A percentile compares a stretch with the other conserved stretches of the same genome.
Conservation (phyloP, 225 moss, liverwort and hornwort species). For the Asterella californica region DNA sequence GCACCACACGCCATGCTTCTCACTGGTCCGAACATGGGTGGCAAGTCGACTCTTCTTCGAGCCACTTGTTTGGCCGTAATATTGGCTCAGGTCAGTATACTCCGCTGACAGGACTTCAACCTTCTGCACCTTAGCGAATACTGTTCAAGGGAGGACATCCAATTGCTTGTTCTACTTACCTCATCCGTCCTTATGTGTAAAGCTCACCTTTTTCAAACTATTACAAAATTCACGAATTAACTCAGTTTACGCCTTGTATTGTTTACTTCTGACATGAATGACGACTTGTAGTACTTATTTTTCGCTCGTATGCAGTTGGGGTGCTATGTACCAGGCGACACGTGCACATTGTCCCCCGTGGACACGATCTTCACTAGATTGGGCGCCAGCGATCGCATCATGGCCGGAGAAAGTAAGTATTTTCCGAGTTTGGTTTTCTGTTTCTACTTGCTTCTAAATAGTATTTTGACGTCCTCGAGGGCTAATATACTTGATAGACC, state of each 20-base stretch:
- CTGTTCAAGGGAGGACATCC: neutral
- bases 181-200: no score
- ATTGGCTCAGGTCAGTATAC: slow-evolving; percentile 66
- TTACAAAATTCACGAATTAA: neutral
- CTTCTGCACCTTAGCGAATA: neutral
- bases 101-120: neutral
- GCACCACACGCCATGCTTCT: slow-evolving; percentile 71
- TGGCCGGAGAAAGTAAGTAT: slow-evolving; percentile 74
- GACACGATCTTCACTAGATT: slow-evolving; percentile 91
- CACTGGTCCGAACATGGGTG: slow-evolving; percentile 96
- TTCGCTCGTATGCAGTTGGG: slow-evolving; percentile 58
- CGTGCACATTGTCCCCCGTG: slow-evolving; percentile 67
- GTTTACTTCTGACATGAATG: neutral
- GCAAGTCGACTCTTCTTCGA: slow-evolving; percentile 89
- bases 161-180: neutral
- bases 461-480: neutral
- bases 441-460: neutral
- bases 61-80: slow-evolving; percentile 89
- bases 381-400: slow-evolving; percentile 88
- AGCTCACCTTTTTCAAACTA: no score
- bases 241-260: no score
- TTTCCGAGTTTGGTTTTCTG: neutral
- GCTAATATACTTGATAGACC: neutral
- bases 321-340: slow-evolving; percentile 72
- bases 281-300: neutral